Base-by-base conservation (phyloP, 441 rosid species). In the Erodium chrysanthum region DNA sequence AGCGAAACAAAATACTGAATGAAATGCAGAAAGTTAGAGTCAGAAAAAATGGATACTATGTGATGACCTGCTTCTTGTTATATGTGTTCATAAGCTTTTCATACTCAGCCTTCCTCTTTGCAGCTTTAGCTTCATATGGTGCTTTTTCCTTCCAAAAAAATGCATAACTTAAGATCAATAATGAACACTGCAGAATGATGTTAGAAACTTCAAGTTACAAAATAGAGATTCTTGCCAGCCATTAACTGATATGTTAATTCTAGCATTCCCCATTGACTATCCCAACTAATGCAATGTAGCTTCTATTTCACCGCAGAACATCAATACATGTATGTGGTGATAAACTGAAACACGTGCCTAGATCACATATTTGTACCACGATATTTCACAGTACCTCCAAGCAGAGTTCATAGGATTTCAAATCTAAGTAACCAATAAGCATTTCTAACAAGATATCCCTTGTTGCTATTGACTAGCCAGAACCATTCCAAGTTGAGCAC, bases 61-160 rank as follows among this genome's bases (percentile, higher is more conserved):
- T 0, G 33, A 29, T 29, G 0, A 81, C 90, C 89, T 84, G 71
- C 79, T 79, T 83, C 80, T 84, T 78, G 77, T 86, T 77, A 81
- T 84, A 86, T 67, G 78, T 63, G 11, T 70, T 74, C 73, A 74
- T 74, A 48, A 27, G 73, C 66, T 74, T 74, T 62, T 70, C 73
- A 52, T 74, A 74, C 31, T 74, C 77, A 0, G 37, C 64, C 73
- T 74, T 70, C 70, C 46, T 70, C 66, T 70, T 69, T 21, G 42
- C 73, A 31, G 77, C 77, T 62, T 66, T 74, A 63, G 77, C 73
- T 61, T 66, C 73, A 50, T 44, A 74, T 46, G 77, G 77, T 22
- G 70, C 73, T 33, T 74, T 74, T 5, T 70, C 77, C 77, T 74
- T 58, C 21, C 17, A 64, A 4, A 64, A 2, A 29, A 64, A 40